Evolutionary conservation across 2,329 filamentous ascomycete species (phyloP), one percentile per base, ranked within the genome.

Genomic region (Cladorrhinum sp.): DNA sequence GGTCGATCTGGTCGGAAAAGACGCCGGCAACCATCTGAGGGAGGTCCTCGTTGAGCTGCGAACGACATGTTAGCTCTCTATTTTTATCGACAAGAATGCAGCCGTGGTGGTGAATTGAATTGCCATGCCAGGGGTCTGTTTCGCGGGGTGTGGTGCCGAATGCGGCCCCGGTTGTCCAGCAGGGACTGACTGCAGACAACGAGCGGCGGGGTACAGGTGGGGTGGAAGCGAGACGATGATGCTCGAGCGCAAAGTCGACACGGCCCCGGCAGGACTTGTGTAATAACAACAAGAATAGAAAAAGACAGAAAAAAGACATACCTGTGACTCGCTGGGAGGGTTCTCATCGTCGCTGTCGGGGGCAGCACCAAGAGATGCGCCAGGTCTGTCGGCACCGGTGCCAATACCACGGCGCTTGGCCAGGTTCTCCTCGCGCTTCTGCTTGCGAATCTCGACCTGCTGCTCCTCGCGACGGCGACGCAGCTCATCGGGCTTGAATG

Each of bases 401-500:
- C 89, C 87, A 72, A 98, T 96, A 74, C 95, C 95, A 83, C 95
- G 89, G 79, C 95, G 86, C 87, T 99, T 99, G 77, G 95, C 95
- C 75, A 99, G 81, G 80, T 97, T 98, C 82, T 99, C 95, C 80
- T 99, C 95, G 75, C 95, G 89, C 87, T 98, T 98, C 67, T 93
- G 91, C 82, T 96, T 96, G 76, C 95, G 89, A 74, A 99, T 99
- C 82, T 99, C 95, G 68, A 99, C 95, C 81, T 98, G 95, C 79
- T 97, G 93, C 80, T 99, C 95, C 78, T 99, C 95, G 75, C 95
- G 95, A 75, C 95, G 95, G 73, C 95, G 93, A 76, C 95, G 92
- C 68, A 99, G 89, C 82, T 99, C 95, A 77, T 99, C 95, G 72
- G 94, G 94, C 87, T 97, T 97, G 85, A 99, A 98, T 73, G 92